A percentile compares a stretch with the other conserved stretches of the same genome.
These are phyloP conservation scores for Myriosclerotinia curreyana DNA, from an alignment of 2,329 filamentous ascomycete species.

Conservation along the genomic window DNA sequence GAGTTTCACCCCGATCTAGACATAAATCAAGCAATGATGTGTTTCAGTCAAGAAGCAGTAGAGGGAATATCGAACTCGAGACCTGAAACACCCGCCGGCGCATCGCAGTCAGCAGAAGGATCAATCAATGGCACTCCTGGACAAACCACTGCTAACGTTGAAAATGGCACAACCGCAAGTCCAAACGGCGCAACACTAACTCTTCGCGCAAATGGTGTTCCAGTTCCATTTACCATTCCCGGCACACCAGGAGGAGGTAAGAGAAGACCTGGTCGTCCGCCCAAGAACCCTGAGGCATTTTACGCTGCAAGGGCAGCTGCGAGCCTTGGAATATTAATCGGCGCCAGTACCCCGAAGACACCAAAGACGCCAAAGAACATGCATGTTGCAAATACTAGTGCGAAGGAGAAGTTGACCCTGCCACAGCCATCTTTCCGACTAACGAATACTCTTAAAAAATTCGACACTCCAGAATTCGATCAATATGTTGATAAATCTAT, in stretches of 20 bases:
- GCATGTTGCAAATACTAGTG: constrained; percentile 76
- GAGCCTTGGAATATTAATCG: constrained; percentile 27
- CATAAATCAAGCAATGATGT: constrained; percentile 74
- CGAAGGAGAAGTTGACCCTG: constrained; percentile 74
- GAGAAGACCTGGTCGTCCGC: constrained; percentile 61
- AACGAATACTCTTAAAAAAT: constrained; percentile 74
- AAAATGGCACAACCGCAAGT: constrained; percentile 31
- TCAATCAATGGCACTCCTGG: constrained; percentile 44
- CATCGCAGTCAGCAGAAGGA: constrained; percentile 40
- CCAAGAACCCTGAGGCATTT: constrained; percentile 58
- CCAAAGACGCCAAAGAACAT: constrained; percentile 62
- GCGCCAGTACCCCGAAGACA: constrained; percentile 23
- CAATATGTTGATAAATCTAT: constrained; percentile 95
- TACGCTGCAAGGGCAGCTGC: constrained; percentile 50
- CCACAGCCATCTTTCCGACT: constrained; percentile 72
- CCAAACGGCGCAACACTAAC: constrained; percentile 31
- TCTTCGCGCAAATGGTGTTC: constrained; percentile 31
- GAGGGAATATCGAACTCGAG: constrained; percentile 63
- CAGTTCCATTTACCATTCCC: constrained; percentile 36
- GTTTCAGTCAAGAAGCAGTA: constrained; percentile 80
- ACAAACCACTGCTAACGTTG: constrained; percentile 29
- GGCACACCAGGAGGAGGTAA: constrained; percentile 45
- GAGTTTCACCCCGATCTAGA: constrained; percentile 96
- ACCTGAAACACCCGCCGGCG: constrained; percentile 42
- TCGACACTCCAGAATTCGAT: constrained; percentile 81